These are phyloP conservation scores for Lepidium africanum DNA, from an alignment of 345 rosid genomes.

Conservation along the genomic window DNA sequence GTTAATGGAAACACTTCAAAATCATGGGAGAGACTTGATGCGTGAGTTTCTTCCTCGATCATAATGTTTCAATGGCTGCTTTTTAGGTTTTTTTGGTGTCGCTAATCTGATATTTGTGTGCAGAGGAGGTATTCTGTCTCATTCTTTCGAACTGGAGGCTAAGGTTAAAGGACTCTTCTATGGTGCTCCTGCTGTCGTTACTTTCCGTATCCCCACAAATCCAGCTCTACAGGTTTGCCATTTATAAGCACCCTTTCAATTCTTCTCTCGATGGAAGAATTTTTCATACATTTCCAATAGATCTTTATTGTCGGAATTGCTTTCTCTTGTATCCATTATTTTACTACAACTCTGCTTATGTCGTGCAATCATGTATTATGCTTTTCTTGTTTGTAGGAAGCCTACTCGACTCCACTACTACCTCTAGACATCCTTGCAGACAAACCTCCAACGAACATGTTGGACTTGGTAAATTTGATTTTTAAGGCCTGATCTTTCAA, in stretches of 20 bases:
- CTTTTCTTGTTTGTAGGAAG: slow-evolving; percentile 42
- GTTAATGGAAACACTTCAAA: slow-evolving; percentile 65
- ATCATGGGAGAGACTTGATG: slow-evolving; percentile 96
- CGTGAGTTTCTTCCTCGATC: slow-evolving; percentile 45
- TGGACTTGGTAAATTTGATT: slow-evolving; percentile 50
- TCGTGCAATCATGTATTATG: background rate
- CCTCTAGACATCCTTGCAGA: slow-evolving; percentile 89
- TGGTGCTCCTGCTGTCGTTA: slow-evolving; percentile 82
- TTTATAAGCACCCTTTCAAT: background rate
- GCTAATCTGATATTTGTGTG: slow-evolving; percentile 1
- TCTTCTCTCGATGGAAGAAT: background rate
- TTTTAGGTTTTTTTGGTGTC: background rate
- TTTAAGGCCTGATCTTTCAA: background rate
- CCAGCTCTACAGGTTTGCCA: slow-evolving; percentile 63
- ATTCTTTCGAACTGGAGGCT: slow-evolving; percentile 78
- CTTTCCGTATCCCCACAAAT: slow-evolving; percentile 87
- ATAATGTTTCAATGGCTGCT: background rate
- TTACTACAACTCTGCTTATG: background rate
- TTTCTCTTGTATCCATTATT: background rate
- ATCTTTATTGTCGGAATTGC: background rate
- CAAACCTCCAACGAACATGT: slow-evolving; percentile 54
- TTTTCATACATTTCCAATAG: background rate
- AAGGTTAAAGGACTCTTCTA: slow-evolving; percentile 70
- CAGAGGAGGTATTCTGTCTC: slow-evolving; percentile 78
- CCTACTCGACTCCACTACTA: slow-evolving; percentile 72